Base-by-base conservation (phyloP, 2,329 filamentous ascomycete genomes). In the Alternaria infectoria region DNA sequence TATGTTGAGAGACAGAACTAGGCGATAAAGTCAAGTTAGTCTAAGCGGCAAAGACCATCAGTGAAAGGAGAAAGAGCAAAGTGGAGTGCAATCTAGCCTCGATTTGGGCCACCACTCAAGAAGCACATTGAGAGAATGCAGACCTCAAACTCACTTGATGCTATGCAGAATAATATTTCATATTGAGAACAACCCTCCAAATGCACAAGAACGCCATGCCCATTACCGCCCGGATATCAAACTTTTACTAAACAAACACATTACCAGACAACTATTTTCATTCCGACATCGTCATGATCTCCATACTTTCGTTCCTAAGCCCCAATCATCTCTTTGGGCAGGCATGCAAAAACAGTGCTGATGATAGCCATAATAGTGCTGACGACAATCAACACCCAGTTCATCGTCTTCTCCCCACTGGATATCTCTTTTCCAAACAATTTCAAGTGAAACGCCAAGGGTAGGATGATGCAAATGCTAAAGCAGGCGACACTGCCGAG, bases 401-500 rank as follows among this genome's bases (percentile, higher is more conserved):
- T 89, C 47, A 91, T 69, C 5, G 87, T 77, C 72, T 87, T 89
- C 80, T 97, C 93, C 21, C 77, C 76, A 1, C 79, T 69, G 1
- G 84, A 82, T 49, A 97, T 88, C 64, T 95, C 89, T 54, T 88
- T 86, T 50, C 89, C 89, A 77, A 97, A 98, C 1, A 98, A 88
- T 81, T 94, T 97, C 60, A 98, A 82, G 75, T 98, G 93, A 77
- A 99, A 98, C 5, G 90, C 87, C 30, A 97, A 83, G 0, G 95
- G 96, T 54, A 99, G 84, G 79, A 97, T 93, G 69, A 98, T 90
- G 81, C 95, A 98, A 69, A 98, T 96, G 17, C 92, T 93, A 73
- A 97, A 97, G 81, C 95, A 97, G 15, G 97, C 86, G 4, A 93
- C 91, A 43, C 91, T 93, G 12, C 96, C 95, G 82, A 98, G 89